These are phyloP conservation scores for Aquilaria sinensis DNA, from an alignment of 345 rosid genomes.

Conservation along the genomic window DNA sequence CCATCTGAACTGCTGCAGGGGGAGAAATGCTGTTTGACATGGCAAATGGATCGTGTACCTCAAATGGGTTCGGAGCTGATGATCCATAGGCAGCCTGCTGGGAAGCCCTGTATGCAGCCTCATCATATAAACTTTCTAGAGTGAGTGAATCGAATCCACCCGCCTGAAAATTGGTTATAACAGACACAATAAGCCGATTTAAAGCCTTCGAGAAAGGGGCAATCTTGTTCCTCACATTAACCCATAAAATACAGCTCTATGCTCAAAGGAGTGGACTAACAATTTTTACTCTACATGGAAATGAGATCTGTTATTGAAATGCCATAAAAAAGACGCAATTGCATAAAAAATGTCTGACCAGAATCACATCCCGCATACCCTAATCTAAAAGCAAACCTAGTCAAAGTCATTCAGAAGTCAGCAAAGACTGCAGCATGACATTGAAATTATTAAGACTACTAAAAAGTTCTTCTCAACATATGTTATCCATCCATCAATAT, in stretches of 20 bases:
- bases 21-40: constrained; percentile 38
- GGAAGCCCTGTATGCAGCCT: constrained; percentile 48
- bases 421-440: constrained; percentile 6
- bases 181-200: neutral
- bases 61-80: constrained; percentile 76
- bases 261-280: too few species aligned
- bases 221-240: neutral
- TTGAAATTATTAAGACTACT: neutral
- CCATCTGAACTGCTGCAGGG: constrained; percentile 42
- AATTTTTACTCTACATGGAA: too few species aligned
- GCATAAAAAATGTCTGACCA: neutral
- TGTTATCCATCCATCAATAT: neutral
- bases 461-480: neutral
- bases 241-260: too few species aligned
- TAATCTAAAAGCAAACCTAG: neutral
- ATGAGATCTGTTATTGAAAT: too few species aligned
- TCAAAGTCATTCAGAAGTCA: neutral
- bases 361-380: neutral
- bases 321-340: too few species aligned
- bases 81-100: constrained; percentile 56
- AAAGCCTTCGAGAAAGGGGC: neutral
- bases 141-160: constrained; percentile 88
- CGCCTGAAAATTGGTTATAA: constrained; percentile 34
- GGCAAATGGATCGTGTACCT: constrained; percentile 61
- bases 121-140: constrained; percentile 68